Conservation (phyloP, 2,329 filamentous ascomycete genomes). For the Claviceps fusiformis region DNA sequence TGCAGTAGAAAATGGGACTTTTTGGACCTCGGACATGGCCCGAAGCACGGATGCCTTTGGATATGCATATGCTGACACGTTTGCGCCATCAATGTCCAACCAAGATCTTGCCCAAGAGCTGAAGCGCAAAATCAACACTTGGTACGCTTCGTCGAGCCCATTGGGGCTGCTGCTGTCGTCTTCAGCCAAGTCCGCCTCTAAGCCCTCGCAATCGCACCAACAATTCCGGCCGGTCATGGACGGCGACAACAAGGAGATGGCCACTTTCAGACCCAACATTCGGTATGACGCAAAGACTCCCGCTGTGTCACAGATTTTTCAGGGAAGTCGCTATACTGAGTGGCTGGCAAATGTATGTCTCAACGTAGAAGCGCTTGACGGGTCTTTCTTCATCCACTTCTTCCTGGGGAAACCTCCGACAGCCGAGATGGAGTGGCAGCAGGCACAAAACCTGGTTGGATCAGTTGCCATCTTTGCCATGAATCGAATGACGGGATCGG, state of each 20-base stretch:
- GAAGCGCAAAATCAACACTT: conserved; percentile 37
- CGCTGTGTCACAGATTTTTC: conserved; percentile 18
- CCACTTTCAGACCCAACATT: conserved; percentile 13
- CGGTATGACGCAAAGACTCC: conserved; percentile 13
- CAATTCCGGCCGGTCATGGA: neutral
- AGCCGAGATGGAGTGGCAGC: conserved; percentile 35
- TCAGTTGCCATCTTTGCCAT: conserved; percentile 43
- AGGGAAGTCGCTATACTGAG: conserved; percentile 36
- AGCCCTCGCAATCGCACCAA: neutral
- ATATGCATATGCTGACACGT: conserved; percentile 60
- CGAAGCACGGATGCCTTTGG: conserved; percentile 49
- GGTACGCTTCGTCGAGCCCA: conserved; percentile 23
- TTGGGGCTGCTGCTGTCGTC: conserved; percentile 10
- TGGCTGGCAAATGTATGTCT: conserved; percentile 57
- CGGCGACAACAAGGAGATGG: neutral
- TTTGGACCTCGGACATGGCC: conserved; percentile 54
- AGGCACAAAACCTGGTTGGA: conserved; percentile 44
- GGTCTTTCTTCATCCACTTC: conserved; percentile 49
- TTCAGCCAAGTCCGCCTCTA: neutral
- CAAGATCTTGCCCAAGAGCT: conserved; percentile 19
- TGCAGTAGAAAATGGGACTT: conserved; percentile 38
- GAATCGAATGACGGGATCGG: conserved; percentile 18
- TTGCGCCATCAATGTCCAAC: conserved; percentile 11
- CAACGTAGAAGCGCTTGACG: conserved; percentile 43
- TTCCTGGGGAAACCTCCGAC: conserved; percentile 46